Conservation (phyloP, 164 flowering plant species). For the Vitis rotundifolia region DNA sequence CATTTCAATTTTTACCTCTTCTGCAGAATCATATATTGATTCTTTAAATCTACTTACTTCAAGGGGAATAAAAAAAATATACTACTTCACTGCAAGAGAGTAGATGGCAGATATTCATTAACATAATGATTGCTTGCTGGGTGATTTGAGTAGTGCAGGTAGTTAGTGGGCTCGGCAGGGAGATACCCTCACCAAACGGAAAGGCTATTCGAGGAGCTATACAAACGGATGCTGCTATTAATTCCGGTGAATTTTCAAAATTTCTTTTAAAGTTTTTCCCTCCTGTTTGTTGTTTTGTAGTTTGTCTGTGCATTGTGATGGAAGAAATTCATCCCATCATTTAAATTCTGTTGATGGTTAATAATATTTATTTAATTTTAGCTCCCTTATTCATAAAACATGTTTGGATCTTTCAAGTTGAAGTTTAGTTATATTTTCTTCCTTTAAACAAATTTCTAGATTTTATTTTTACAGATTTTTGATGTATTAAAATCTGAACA, state of each 20-base stretch:
- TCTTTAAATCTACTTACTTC: no score
- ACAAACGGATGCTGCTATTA: constrained; percentile 94
- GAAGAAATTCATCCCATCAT: not conserved
- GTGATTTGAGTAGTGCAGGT: constrained; percentile 46
- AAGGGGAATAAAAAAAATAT: no score
- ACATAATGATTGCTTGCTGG: not conserved
- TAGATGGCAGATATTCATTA: not conserved
- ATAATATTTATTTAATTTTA: not conserved
- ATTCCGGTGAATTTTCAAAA: constrained; percentile 52
- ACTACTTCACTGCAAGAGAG: not conserved
- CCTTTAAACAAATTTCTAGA: not conserved
- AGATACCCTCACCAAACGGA: constrained; percentile 91
- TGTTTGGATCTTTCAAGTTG: not conserved
- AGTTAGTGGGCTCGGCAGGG: constrained; percentile 89
- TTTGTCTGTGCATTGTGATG: not conserved
- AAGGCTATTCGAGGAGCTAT: constrained; percentile 81
- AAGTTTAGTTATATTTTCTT: not conserved
- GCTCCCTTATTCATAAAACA: no score
- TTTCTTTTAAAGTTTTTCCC: not conserved
- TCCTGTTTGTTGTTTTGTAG: not conserved
- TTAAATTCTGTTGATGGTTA: no score
- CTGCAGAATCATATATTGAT: no score
- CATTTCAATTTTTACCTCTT: no score
- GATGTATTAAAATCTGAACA: constrained; percentile 23
- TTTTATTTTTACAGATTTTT: constrained; percentile 1